Conservation (phyloP, 495 filamentous ascomycete species). For the Penicillium robsamsonii region DNA sequence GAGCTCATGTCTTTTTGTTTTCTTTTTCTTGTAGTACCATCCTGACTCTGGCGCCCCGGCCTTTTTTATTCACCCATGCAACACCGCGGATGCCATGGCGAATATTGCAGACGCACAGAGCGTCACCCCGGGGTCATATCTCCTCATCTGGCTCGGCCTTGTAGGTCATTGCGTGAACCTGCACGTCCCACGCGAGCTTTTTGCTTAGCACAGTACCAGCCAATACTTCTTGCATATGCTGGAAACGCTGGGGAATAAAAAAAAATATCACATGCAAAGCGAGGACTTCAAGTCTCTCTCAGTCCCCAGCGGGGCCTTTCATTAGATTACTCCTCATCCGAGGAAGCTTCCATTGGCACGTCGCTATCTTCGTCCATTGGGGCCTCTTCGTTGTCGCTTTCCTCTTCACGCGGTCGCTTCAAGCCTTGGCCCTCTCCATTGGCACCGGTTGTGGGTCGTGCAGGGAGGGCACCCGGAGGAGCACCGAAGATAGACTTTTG, state of each 20-base stretch:
- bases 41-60: slow-evolving; percentile 68
- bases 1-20: slow-evolving; percentile 41
- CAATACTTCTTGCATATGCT: slow-evolving; percentile 15
- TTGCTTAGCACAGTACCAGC: slow-evolving; percentile 28
- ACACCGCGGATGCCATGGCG: slow-evolving; percentile 74
- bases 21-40: slow-evolving; percentile 60
- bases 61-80: slow-evolving; percentile 84
- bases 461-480: slow-evolving; percentile 51
- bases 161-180: slow-evolving; percentile 72
- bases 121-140: slow-evolving; percentile 61
- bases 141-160: slow-evolving; percentile 77
- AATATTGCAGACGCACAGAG: slow-evolving; percentile 45
- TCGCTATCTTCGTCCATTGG: slow-evolving; percentile 71
- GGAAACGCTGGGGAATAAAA: slow-evolving; percentile 8
- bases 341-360: slow-evolving; percentile 55
- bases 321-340: slow-evolving; percentile 43
- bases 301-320: background rate
- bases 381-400: slow-evolving; percentile 64
- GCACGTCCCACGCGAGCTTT: slow-evolving; percentile 57
- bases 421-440: slow-evolving; percentile 44
- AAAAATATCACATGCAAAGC: slow-evolving; percentile 8
- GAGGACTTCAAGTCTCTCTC: slow-evolving; percentile 2
- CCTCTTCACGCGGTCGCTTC: slow-evolving; percentile 73
- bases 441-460: slow-evolving; percentile 38
- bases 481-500: slow-evolving; percentile 81